phyloP scores from a whole-genome alignment of 1,284 basidiomycete genomes.

The Ganoderma sinense region DNA sequence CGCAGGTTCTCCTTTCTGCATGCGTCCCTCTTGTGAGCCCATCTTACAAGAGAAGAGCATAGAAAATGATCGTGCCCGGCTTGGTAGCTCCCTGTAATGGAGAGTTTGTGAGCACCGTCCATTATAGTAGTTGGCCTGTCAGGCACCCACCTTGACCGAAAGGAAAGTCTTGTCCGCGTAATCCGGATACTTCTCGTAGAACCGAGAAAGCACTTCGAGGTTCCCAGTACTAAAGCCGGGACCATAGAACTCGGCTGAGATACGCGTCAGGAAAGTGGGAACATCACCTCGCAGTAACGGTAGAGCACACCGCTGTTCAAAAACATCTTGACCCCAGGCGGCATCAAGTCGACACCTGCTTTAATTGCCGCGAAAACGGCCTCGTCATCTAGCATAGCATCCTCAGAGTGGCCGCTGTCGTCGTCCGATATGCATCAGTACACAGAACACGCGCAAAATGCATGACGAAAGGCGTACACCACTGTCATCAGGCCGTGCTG shows the following conservation, averaged over 20 bases:
- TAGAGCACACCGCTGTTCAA: slow-evolving; percentile 52
- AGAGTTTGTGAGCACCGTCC: slow-evolving; percentile 39
- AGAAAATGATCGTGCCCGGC: slow-evolving; percentile 14
- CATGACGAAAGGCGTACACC: slow-evolving; percentile 42
- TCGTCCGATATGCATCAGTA: no score
- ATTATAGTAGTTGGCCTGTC: slow-evolving; percentile 24
- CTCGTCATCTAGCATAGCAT: slow-evolving; percentile 39
- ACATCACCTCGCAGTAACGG: no score
- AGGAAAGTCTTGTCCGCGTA: slow-evolving; percentile 60
- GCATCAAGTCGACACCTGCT: slow-evolving; percentile 62
- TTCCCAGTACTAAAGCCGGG: slow-evolving; percentile 45
- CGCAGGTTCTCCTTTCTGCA: slow-evolving; percentile 48
- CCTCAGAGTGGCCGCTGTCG: no score
- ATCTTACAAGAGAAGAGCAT: slow-evolving; percentile 21
- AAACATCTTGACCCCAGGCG: slow-evolving; percentile 53
- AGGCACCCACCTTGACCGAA: slow-evolving; percentile 46
- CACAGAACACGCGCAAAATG: no score
- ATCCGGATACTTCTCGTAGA: slow-evolving; percentile 60
- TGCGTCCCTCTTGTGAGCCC: neutral
- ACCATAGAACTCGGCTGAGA: slow-evolving; percentile 53
- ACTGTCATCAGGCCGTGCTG: slow-evolving; percentile 59
- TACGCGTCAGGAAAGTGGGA: no score
- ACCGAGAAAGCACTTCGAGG: slow-evolving; percentile 52
- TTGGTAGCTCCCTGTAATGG: slow-evolving; percentile 48
- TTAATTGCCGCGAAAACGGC: slow-evolving; percentile 67